Conservation (phyloP, 1,284 basidiomycete species). For the Ceraceosorus guamensis region DNA sequence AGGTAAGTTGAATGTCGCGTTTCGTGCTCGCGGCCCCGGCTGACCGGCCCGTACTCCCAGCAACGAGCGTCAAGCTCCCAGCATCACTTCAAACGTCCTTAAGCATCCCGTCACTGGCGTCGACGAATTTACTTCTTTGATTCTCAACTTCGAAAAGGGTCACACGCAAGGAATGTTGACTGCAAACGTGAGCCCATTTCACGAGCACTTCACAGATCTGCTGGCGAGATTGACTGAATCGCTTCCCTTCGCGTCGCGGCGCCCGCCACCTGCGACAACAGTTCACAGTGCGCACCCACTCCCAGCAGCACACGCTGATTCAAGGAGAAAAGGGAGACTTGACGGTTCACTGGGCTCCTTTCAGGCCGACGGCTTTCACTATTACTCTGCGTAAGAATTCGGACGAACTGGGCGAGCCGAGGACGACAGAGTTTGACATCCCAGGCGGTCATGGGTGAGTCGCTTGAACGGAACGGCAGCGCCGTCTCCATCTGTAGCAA, state of each 20-base stretch:
- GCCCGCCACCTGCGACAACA: neutral
- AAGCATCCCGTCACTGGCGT: slow-evolving; percentile 71
- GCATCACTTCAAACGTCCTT: slow-evolving; percentile 54
- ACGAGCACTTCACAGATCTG: slow-evolving; percentile 6
- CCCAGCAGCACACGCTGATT: slow-evolving; percentile 16
- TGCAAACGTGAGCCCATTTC: slow-evolving; percentile 14
- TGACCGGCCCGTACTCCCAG: neutral
- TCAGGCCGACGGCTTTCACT: slow-evolving; percentile 47
- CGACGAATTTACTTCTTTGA: slow-evolving; percentile 69
- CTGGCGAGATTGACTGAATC: neutral
- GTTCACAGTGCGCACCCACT: slow-evolving; percentile 5
- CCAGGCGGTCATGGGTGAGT: neutral
- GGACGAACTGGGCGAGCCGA: neutral
- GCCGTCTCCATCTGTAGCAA: too few relatives aligned
- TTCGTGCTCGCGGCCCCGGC: too few relatives aligned
- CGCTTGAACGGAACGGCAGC: too few relatives aligned
- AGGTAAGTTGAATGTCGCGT: slow-evolving; percentile 1
- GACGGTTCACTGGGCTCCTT: slow-evolving; percentile 59
- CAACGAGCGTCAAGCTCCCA: slow-evolving; percentile 58
- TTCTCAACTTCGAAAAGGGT: slow-evolving; percentile 60
- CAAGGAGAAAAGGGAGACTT: slow-evolving; percentile 48
- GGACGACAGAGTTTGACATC: neutral
- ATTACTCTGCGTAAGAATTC: neutral
- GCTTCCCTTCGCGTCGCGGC: neutral
- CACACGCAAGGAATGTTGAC: slow-evolving; percentile 38